Percentiles rank a stretch among this genome's conserved stretches.
phyloP scores from a whole-genome alignment of 2,329 filamentous ascomycete genomes.

The Exophiala sp. region DNA sequence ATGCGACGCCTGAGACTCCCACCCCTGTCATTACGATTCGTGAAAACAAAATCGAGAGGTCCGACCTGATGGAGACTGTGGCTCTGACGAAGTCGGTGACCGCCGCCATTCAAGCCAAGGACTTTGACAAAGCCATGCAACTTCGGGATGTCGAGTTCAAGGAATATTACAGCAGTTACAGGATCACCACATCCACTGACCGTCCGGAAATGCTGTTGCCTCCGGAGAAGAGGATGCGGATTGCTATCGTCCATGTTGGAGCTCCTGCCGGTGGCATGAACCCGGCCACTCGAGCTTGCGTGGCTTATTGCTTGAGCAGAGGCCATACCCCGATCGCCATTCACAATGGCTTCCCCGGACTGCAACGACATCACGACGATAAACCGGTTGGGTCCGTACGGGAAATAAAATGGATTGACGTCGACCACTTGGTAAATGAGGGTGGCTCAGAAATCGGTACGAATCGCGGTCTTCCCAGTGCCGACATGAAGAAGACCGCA shows the following conservation, averaged over 20 bases:
- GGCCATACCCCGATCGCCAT: conserved; percentile 92
- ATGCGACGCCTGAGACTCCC: conserved; percentile 79
- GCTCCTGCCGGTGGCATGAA: conserved; percentile 98
- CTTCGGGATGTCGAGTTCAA: conserved; percentile 89
- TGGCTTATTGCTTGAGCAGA: conserved; percentile 83
- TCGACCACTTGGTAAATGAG: conserved; percentile 90
- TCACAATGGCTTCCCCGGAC: conserved; percentile 92
- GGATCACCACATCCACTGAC: conserved; percentile 80
- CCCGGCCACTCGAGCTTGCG: conserved; percentile 84
- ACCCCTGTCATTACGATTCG: conserved; percentile 94
- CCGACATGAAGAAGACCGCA: conserved; percentile 78
- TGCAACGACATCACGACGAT: conserved; percentile 84
- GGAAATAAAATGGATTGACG: conserved; percentile 84
- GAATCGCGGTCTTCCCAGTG: conserved; percentile 83
- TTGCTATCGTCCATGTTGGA: conserved; percentile 94
- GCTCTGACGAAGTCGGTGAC: conserved; percentile 77
- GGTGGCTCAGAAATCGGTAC: conserved; percentile 97
- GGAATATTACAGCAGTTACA: conserved; percentile 84
- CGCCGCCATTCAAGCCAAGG: conserved; percentile 71
- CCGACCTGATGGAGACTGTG: conserved; percentile 84
- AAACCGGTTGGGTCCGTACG: conserved; percentile 75
- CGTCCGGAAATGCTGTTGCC: conserved; percentile 64
- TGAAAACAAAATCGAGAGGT: conserved; percentile 94
- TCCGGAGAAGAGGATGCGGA: conserved; percentile 74
- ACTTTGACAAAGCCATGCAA: conserved; percentile 81